These are phyloP conservation scores for Sporothrix luriei DNA, from an alignment of 2,329 filamentous ascomycete genomes.

Conservation along the genomic window DNA sequence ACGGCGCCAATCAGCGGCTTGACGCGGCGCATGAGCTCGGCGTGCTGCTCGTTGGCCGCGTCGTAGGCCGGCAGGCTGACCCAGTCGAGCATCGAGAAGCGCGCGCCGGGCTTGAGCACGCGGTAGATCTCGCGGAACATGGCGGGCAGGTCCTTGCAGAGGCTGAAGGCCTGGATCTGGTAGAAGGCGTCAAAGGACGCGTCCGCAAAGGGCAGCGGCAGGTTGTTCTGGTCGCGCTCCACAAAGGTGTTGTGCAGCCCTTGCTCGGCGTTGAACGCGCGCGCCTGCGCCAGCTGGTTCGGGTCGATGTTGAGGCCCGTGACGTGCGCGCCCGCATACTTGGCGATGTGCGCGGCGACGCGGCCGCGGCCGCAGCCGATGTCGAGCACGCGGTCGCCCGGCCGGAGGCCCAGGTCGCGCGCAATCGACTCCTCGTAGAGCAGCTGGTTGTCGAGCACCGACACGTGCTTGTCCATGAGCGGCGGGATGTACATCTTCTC, in stretches of 20 bases:
- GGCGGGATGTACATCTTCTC: constrained; percentile 63
- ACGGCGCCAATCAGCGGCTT: constrained; percentile 60
- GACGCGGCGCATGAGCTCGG: constrained; percentile 56
- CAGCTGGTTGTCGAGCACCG: constrained; percentile 55
- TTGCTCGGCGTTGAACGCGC: constrained; percentile 48
- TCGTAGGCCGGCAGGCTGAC: constrained; percentile 56
- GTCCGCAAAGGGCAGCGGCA: constrained; percentile 55
- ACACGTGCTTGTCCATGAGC: constrained; percentile 54
- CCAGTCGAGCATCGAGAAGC: constrained; percentile 57
- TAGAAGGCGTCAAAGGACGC: constrained; percentile 56
- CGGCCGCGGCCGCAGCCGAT: constrained; percentile 57
- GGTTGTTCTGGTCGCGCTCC: constrained; percentile 54
- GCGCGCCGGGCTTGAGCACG: constrained; percentile 54
- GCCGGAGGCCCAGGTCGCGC: constrained; percentile 49
- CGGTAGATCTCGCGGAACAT: constrained; percentile 55
- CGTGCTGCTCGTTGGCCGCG: constrained; percentile 50
- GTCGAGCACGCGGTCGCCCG: constrained; percentile 53
- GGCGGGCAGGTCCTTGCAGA: constrained; percentile 52
- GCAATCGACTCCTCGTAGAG: constrained; percentile 57
- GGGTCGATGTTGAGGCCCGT: constrained; percentile 59
- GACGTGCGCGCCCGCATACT: constrained; percentile 50
- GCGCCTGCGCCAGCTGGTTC: constrained; percentile 54
- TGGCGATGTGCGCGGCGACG: constrained; percentile 57
- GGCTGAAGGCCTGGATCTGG: constrained; percentile 61
- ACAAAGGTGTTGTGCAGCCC: constrained; percentile 53